phyloP scores from a whole-genome alignment of 805 yeast species.

The Kazachstania bromeliacearum region DNA sequence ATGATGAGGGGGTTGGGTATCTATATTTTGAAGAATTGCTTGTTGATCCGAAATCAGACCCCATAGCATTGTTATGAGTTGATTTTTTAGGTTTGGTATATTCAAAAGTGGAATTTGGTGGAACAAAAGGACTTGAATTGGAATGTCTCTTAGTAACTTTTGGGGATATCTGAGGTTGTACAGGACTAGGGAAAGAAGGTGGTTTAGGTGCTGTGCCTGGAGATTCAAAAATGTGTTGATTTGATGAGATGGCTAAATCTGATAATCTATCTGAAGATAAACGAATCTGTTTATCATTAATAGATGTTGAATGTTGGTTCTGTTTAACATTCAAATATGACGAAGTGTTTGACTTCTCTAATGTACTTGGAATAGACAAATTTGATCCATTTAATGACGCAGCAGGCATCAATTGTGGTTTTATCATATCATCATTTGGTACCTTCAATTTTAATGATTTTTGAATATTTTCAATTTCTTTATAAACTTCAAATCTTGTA shows the following conservation, averaged over 20 bases:
- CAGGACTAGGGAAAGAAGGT: slow-evolving; percentile 40
- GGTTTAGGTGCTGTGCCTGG: slow-evolving; percentile 71
- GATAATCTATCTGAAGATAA: slow-evolving; percentile 5
- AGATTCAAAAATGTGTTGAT: slow-evolving; percentile 36
- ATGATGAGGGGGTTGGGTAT: slow-evolving; percentile 1
- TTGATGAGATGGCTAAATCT: slow-evolving; percentile 9
- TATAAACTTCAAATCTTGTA: slow-evolving; percentile 81
- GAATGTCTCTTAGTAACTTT: not conserved
- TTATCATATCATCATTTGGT: not conserved
- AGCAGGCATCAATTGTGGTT: slow-evolving; percentile 4
- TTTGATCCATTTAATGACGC: not conserved
- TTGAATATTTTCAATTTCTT: slow-evolving; percentile 67
- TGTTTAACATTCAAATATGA: no score
- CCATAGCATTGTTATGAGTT: not conserved
- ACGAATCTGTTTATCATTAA: slow-evolving; percentile 1
- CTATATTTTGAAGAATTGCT: not conserved
- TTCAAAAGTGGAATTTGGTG: not conserved
- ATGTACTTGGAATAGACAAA: not conserved
- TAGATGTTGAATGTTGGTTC: not conserved
- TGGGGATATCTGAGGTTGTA: slow-evolving; percentile 17
- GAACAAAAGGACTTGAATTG: not conserved
- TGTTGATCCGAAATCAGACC: no score
- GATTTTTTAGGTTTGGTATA: not conserved
- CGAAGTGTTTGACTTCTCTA: no score
- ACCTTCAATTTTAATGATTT: not conserved